phyloP scores from a whole-genome alignment of 2,329 filamentous ascomycete genomes.

The Alternaria sp. region DNA sequence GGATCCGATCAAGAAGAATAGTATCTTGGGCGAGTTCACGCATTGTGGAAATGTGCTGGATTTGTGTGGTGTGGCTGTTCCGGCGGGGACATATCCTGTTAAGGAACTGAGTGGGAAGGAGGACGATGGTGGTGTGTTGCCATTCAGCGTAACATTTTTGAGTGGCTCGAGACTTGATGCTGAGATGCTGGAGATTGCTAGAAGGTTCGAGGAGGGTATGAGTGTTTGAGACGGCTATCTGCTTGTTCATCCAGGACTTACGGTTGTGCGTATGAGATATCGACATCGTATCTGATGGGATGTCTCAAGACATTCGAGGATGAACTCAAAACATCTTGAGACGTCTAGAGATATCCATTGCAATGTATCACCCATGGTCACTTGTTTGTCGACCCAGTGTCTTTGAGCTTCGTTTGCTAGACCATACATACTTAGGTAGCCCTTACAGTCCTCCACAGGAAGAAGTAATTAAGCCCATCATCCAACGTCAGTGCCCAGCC shows the following conservation, averaged over 20 bases:
- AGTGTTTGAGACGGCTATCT: neutral
- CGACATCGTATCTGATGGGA: neutral
- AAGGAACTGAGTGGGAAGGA: constrained; percentile 38
- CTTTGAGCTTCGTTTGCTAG: neutral
- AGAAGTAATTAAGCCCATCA: too few relatives aligned
- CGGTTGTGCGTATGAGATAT: neutral
- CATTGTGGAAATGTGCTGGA: constrained; percentile 71
- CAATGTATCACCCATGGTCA: neutral
- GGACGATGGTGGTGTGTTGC: constrained; percentile 40
- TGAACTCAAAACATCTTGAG: neutral
- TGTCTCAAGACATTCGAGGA: neutral
- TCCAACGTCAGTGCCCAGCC: too few relatives aligned
- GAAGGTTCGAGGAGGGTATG: constrained; percentile 32
- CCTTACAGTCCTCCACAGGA: too few relatives aligned
- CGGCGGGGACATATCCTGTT: constrained; percentile 55
- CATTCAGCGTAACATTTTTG: constrained; percentile 55
- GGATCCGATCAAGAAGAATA: constrained; percentile 65
- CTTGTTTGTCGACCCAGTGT: neutral
- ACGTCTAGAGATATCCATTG: neutral
- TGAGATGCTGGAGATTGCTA: constrained; percentile 53
- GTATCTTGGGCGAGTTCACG: constrained; percentile 59
- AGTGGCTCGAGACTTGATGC: constrained; percentile 52
- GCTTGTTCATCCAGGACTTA: neutral
- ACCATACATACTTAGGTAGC: neutral
- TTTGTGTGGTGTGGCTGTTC: constrained; percentile 57